These are phyloP conservation scores for Tuber indicum DNA, from an alignment of 495 filamentous ascomycete species.

Conservation along the genomic window DNA sequence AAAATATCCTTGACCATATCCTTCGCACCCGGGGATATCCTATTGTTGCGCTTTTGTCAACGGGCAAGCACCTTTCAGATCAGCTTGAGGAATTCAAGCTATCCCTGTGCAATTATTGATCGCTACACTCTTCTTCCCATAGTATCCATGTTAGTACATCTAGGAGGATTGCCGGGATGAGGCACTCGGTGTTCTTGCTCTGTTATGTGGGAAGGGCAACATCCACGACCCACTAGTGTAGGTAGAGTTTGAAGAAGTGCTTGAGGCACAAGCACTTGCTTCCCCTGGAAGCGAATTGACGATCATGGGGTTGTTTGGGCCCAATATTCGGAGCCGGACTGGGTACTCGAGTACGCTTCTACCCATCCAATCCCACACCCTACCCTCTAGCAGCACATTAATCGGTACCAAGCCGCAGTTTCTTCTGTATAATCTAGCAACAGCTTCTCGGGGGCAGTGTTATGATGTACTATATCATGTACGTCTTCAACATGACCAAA, in stretches of 20 bases:
- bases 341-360: constrained; percentile 9
- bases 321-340: constrained; percentile 51
- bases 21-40: constrained; percentile 60
- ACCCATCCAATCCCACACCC: too few relatives aligned
- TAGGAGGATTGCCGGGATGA: constrained; percentile 71
- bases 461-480: constrained; percentile 66
- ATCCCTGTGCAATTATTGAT: constrained; percentile 62
- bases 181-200: constrained; percentile 54
- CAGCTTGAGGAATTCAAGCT: constrained; percentile 73
- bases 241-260: constrained; percentile 37
- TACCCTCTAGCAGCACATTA: neutral
- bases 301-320: constrained; percentile 63
- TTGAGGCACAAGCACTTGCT: constrained; percentile 28
- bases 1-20: constrained; percentile 62
- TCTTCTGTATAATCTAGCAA: constrained; percentile 79
- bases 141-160: constrained; percentile 73
- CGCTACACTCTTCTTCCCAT: constrained; percentile 60
- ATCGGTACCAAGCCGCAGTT: constrained; percentile 50
- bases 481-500: constrained; percentile 68
- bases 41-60: constrained; percentile 66
- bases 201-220: constrained; percentile 63
- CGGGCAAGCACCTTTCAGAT: constrained; percentile 56
- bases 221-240: constrained; percentile 54
- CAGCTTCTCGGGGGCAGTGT: constrained; percentile 82
- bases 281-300: constrained; percentile 53